Evolutionary conservation across 768 basidiomycete genomes (phyloP).

Genomic region (Lyophyllum decastes): DNA sequence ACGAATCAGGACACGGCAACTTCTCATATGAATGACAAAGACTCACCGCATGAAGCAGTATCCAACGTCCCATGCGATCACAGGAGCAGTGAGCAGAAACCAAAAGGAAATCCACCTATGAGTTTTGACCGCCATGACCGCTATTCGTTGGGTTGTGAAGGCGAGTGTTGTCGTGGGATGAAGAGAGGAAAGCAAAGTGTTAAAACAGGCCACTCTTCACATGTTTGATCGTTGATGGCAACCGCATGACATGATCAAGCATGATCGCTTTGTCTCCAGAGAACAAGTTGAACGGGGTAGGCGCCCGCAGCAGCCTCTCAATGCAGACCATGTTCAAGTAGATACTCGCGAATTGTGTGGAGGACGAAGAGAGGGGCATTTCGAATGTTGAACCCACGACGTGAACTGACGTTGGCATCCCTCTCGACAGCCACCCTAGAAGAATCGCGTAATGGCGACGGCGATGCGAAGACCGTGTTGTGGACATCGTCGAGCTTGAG

Average conservation of each 20-base stretch:
- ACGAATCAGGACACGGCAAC: neutral
- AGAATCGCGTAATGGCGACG: too few relatives aligned
- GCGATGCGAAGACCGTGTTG: too few relatives aligned
- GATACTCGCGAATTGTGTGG: too few relatives aligned
- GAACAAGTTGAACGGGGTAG: neutral
- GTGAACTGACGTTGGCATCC: too few relatives aligned
- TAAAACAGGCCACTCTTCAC: neutral
- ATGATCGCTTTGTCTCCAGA: neutral
- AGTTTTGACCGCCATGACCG: constrained; percentile 49
- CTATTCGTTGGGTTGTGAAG: neutral
- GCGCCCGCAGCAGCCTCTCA: too few relatives aligned
- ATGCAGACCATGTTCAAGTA: too few relatives aligned
- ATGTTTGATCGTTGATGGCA: neutral
- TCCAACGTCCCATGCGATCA: constrained; percentile 79
- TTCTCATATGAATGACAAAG: neutral
- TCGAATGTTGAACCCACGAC: too few relatives aligned
- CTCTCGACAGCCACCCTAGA: too few relatives aligned
- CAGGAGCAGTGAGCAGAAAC: constrained; percentile 64
- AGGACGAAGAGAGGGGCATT: too few relatives aligned
- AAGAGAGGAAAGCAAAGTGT: neutral
- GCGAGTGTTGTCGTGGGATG: neutral
- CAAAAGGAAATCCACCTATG: constrained; percentile 63
- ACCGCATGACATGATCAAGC: neutral
- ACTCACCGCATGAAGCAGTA: constrained; percentile 82
- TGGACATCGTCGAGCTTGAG: too few relatives aligned